These are phyloP conservation scores for Rutstroemia sp. DNA, from an alignment of 2,329 filamentous ascomycete genomes.

Conservation along the genomic window DNA sequence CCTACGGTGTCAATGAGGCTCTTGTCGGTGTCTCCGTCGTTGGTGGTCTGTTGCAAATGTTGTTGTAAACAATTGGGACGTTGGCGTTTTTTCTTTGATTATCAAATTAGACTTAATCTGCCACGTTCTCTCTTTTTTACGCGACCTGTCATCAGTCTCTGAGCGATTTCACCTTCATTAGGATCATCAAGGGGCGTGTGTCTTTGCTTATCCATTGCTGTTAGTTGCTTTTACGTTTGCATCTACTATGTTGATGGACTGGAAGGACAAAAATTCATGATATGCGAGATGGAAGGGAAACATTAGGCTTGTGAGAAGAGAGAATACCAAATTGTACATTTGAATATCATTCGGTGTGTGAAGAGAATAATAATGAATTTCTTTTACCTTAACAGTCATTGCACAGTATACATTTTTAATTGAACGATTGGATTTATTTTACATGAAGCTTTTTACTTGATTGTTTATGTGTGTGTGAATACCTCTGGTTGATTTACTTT, in stretches of 20 bases:
- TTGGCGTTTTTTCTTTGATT: slow-evolving; percentile 29
- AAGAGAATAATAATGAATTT: slow-evolving; percentile 9
- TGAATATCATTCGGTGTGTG: slow-evolving; percentile 11
- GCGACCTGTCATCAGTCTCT: slow-evolving; percentile 16
- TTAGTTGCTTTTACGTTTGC: neutral
- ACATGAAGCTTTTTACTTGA: neutral
- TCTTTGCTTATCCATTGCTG: slow-evolving; percentile 15
- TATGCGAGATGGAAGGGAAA: slow-evolving; percentile 4
- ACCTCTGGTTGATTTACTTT: too few relatives aligned
- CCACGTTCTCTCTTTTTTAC: slow-evolving; percentile 28
- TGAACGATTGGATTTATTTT: neutral
- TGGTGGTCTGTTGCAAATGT: slow-evolving; percentile 37
- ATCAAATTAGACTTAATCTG: slow-evolving; percentile 31
- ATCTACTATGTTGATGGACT: slow-evolving; percentile 2
- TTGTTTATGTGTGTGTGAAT: too few relatives aligned
- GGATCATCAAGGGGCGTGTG: slow-evolving; percentile 11
- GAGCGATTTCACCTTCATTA: slow-evolving; percentile 22
- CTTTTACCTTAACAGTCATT: neutral
- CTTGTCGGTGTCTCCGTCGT: slow-evolving; percentile 36
- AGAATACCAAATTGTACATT: slow-evolving; percentile 27
- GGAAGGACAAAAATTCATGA: neutral
- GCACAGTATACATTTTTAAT: neutral
- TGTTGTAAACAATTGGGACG: slow-evolving; percentile 35
- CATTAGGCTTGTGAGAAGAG: slow-evolving; percentile 16
- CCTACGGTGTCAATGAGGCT: slow-evolving; percentile 31